Conservation (phyloP, 805 yeast genomes). For the Metahyphopichia silvanorum region DNA sequence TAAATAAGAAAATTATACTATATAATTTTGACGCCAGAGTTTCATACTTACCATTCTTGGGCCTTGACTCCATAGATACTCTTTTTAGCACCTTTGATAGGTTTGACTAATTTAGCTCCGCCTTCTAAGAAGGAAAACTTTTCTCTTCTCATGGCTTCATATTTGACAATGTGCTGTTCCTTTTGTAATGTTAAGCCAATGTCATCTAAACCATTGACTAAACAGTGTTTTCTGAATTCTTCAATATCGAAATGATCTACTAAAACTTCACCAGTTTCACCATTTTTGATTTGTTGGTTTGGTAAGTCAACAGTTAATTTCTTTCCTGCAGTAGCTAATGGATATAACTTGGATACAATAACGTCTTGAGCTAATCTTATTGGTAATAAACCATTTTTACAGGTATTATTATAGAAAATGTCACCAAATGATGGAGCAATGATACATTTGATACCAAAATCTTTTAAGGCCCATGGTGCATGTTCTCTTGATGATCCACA, state of each 20-base stretch:
- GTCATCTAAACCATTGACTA: conserved; percentile 93
- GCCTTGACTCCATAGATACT: conserved; percentile 62
- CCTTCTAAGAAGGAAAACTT: conserved; percentile 92
- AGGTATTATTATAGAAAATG: conserved; percentile 95
- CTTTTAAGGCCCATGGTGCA: conserved; percentile 99
- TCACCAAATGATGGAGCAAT: conserved; percentile 99
- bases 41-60: conserved; percentile 74
- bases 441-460: conserved; percentile 92
- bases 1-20: background rate
- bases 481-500: conserved; percentile 99
- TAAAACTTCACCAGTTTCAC: conserved; percentile 57
- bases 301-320: conserved; percentile 80
- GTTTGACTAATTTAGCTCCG: conserved; percentile 67
- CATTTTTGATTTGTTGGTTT: conserved; percentile 74
- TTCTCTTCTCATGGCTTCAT: conserved; percentile 73
- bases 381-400: conserved; percentile 93
- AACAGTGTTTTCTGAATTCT: conserved; percentile 89
- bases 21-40: no score
- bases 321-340: conserved; percentile 73
- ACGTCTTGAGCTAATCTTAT: conserved; percentile 82
- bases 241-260: conserved; percentile 86
- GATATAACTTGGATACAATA: conserved; percentile 69
- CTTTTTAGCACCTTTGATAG: conserved; percentile 67
- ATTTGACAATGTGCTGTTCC: conserved; percentile 69
- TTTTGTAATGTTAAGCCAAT: conserved; percentile 93